These are phyloP conservation scores for Pseudogymnoascus sp. DNA, from an alignment of 2,329 filamentous ascomycete genomes.

Conservation along the genomic window DNA sequence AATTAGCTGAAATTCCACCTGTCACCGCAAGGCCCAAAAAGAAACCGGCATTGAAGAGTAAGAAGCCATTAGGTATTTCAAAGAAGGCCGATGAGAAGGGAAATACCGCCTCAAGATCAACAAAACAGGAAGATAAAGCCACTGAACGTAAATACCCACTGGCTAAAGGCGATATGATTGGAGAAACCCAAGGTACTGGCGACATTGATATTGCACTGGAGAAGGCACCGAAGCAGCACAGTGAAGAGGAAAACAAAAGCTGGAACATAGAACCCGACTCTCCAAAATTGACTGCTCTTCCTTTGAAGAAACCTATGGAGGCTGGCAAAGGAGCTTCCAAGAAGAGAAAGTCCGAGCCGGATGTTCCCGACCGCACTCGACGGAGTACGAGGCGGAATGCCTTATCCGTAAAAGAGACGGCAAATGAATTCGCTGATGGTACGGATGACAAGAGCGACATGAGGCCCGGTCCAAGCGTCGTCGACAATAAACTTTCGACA, in stretches of 20 bases:
- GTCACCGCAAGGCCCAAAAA: background rate
- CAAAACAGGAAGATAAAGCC: background rate
- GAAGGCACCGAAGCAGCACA: background rate
- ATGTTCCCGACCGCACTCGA: background rate
- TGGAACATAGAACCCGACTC: background rate
- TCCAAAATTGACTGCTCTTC: background rate
- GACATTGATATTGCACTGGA: background rate
- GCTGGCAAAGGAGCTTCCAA: background rate
- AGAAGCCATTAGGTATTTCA: background rate
- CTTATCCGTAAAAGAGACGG: background rate
- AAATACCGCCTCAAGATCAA: background rate
- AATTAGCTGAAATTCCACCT: background rate
- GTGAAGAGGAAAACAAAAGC: background rate
- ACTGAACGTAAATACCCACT: background rate
- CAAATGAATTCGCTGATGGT: background rate
- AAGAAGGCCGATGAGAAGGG: background rate
- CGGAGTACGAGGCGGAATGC: background rate
- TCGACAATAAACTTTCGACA: background rate
- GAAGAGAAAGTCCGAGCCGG: background rate
- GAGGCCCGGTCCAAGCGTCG: background rate
- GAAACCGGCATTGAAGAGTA: background rate
- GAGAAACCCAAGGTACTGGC: background rate
- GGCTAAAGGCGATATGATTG: background rate
- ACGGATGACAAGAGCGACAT: background rate
- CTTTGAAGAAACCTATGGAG: background rate